Conservation (phyloP, 441 rosid species). For the Metrosideros polymorpha region DNA sequence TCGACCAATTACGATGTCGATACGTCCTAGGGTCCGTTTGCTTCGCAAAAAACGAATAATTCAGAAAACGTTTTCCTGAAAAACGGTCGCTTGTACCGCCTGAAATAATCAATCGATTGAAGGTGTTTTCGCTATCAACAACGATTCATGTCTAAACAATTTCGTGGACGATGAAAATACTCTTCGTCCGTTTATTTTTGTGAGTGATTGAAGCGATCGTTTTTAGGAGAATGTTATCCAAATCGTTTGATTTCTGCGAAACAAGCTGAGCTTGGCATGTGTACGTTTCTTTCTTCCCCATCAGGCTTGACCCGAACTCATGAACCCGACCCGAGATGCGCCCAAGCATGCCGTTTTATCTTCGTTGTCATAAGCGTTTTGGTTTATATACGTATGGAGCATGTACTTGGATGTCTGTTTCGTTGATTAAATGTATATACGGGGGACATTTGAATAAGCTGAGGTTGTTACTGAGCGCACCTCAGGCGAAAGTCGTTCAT, state of each 20-base stretch:
- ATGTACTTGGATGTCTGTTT: not conserved
- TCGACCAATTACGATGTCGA: not conserved
- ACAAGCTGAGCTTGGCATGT: not conserved
- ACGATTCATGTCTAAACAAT: not conserved
- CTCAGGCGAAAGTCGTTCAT: no score
- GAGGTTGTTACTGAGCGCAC: no score
- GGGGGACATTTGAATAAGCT: no score
- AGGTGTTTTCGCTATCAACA: fast-evolving
- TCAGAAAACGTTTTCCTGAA: fast-evolving
- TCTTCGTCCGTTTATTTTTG: fast-evolving
- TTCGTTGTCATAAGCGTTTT: not conserved
- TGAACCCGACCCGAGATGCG: not conserved
- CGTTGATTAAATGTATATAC: no score
- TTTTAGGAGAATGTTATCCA: not conserved
- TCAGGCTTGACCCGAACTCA: not conserved
- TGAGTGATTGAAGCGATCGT: fast-evolving
- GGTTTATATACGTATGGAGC: not conserved
- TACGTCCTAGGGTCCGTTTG: fast-evolving
- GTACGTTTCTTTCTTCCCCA: not conserved
- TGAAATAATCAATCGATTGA: not conserved
- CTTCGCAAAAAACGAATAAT: not conserved
- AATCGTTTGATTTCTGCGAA: no score
- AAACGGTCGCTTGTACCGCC: not conserved
- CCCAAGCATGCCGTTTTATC: not conserved
- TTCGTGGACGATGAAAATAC: fast-evolving